Percentiles rank a stretch among this genome's conserved stretches.
These are phyloP conservation scores for Beta lomatogona DNA, from an alignment of 179 eudicot species.

Conservation along the genomic window DNA sequence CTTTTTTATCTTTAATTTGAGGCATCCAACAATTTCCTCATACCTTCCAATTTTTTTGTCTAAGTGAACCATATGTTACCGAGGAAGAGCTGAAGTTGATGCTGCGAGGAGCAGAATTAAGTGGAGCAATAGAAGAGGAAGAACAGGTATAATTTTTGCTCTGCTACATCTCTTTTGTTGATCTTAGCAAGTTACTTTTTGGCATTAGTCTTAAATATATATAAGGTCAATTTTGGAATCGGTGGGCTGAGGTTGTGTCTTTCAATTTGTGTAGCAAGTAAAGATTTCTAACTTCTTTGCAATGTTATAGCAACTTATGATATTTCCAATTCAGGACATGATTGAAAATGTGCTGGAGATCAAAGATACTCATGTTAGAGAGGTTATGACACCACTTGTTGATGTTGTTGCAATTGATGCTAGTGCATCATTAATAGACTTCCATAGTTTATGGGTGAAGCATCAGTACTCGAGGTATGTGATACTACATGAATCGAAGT, in stretches of 20 bases:
- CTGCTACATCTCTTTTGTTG: background rate
- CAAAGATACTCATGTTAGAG: slow-evolving; percentile 87
- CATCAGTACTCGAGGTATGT: slow-evolving; percentile 92
- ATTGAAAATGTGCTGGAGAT: slow-evolving; percentile 98
- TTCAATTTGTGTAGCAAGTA: no score
- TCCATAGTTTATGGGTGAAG: slow-evolving; percentile 81
- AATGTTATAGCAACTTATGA: background rate
- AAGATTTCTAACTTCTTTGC: background rate
- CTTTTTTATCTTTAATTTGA: slow-evolving; percentile 11
- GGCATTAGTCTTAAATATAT: no score
- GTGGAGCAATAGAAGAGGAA: slow-evolving; percentile 99
- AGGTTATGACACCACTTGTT: slow-evolving; percentile 98
- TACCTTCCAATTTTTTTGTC: slow-evolving; percentile 12
- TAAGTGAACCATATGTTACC: slow-evolving; percentile 91
- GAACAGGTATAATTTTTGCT: slow-evolving; percentile 61
- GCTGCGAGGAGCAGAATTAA: slow-evolving; percentile 93
- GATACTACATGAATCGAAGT: background rate
- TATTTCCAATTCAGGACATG: slow-evolving; percentile 73
- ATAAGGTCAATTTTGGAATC: no score
- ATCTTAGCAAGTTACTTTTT: background rate
- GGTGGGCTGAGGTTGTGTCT: no score
- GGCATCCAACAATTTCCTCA: slow-evolving; percentile 19
- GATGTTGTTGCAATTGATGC: slow-evolving; percentile 98
- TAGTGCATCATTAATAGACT: slow-evolving; percentile 84
- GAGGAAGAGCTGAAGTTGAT: slow-evolving; percentile 96